phyloP scores from a whole-genome alignment of 495 filamentous ascomycete species.

The Letharia columbiana region DNA sequence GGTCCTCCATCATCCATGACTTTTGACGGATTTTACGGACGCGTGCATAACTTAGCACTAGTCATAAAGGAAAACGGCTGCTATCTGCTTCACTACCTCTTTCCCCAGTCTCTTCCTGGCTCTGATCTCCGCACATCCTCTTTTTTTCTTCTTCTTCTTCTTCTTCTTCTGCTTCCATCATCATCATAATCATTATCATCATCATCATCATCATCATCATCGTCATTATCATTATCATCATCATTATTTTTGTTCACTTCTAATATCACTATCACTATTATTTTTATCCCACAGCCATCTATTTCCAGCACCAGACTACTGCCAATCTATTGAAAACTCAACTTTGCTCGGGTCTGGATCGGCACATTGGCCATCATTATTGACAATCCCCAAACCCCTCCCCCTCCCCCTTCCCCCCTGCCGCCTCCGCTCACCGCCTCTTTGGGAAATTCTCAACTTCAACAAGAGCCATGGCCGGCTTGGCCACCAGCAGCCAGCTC shows the following conservation, averaged over 20 bases:
- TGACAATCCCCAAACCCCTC: constrained; percentile 3
- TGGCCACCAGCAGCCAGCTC: constrained; percentile 18
- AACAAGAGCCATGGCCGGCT: constrained; percentile 18
- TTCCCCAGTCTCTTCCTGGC: not conserved
- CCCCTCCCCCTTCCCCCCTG: not conserved
- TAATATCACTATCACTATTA: not conserved
- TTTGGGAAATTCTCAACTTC: constrained; percentile 21
- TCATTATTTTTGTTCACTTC: not conserved
- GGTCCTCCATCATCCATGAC: not conserved
- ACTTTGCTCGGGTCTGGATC: not conserved
- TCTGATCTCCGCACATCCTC: not conserved
- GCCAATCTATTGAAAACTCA: not conserved
- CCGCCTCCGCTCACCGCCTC: constrained; percentile 23
- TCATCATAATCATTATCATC: not conserved
- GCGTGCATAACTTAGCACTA: constrained; percentile 4
- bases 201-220: not conserved
- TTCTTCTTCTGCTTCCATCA: not conserved
- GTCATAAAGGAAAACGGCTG: not conserved
- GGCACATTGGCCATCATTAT: not conserved
- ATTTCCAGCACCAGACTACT: constrained; percentile 1
- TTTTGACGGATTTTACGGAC: not conserved
- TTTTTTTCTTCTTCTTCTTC: not conserved
- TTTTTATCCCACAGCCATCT: not conserved
- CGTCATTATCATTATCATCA: not conserved
- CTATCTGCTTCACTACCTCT: not conserved